A percentile compares a stretch with the other conserved stretches of the same genome.
Evolutionary conservation across 2,329 filamentous ascomycete genomes (phyloP).

Genomic region (Delphinella strobiligena): DNA sequence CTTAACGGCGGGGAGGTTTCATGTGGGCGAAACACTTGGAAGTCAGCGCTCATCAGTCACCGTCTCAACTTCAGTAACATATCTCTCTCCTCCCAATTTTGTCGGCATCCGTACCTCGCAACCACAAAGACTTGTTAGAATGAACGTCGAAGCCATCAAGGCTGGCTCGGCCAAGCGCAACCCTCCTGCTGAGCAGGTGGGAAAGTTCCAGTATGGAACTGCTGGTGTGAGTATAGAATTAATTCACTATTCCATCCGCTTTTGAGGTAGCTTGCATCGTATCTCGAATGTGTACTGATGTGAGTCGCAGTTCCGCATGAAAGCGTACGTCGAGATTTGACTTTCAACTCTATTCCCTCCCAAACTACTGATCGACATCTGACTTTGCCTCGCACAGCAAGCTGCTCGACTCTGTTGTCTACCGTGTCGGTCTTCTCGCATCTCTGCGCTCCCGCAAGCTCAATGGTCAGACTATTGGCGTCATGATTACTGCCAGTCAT

Average conservation of each 20-base stretch:
- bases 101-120: conserved; percentile 3
- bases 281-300: conserved; percentile 5
- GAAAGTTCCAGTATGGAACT: conserved; percentile 47
- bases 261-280: background rate
- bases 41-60: background rate
- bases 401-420: conserved; percentile 82
- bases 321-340: too few species aligned
- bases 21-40: too few species aligned
- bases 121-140: conserved; percentile 9
- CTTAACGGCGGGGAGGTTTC: too few species aligned
- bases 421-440: conserved; percentile 81
- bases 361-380: too few species aligned
- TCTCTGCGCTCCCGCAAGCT: conserved; percentile 82
- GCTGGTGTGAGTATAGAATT: conserved; percentile 28
- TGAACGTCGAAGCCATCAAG: conserved; percentile 10
- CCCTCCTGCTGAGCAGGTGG: conserved; percentile 16
- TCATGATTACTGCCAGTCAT: conserved; percentile 93
- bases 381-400: conserved; percentile 42
- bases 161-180: conserved; percentile 18
- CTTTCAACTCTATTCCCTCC: too few species aligned
- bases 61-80: background rate
- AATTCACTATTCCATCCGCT: too few species aligned
- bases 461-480: conserved; percentile 80
- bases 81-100: background rate
- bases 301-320: conserved; percentile 50